Evolutionary conservation across 2,329 filamentous ascomycete species (phyloP), one percentile per base, ranked within the genome.

Genomic region (Lasiodiplodia theobromae): DNA sequence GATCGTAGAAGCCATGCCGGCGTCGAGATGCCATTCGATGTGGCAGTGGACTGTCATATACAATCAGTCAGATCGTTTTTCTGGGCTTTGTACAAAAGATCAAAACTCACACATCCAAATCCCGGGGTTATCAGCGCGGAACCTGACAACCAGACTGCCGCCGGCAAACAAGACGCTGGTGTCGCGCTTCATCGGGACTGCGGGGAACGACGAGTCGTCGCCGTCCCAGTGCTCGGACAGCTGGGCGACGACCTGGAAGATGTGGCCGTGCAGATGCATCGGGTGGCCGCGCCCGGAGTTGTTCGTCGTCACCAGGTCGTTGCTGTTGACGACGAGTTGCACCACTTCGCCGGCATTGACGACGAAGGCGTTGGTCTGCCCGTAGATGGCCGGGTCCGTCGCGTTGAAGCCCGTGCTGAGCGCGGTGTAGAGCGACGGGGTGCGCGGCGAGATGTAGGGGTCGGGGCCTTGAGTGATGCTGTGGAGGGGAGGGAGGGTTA

Each of bases 351-450:
- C 70, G 57, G 78, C 75, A 2, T 75, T 52, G 1, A 83, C 73
- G 23, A 83, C 71, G 66, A 76, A 73, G 52, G 68, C 18, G 44
- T 74, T 60, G 16, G 34, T 80, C 21, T 84, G 82, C 37, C 91
- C 91, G 75, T 94, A 94, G 4, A 93, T 81, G 2, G 76, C 71
- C 0, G 88, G 82, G 70, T 92, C 84, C 1, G 82, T 83, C 12
- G 88, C 86, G 21, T 85, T 71, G 8, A 81, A 74, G 18, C 87
- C 88, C 1, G 88, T 80, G 0, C 85, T 86, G 18, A 92, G 81
- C 0, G 84, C 90, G 0, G 89, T 91, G 81, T 91, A 93, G 0
- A 93, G 82, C 0, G 88, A 86, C 0, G 91, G 91, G 0, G 92
- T 90, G 74, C 89, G 88, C 58, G 88, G 90, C 0, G 79, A 65